Evolutionary conservation across 2,329 filamentous ascomycete genomes (phyloP).

Genomic region (Alternaria sp.): DNA sequence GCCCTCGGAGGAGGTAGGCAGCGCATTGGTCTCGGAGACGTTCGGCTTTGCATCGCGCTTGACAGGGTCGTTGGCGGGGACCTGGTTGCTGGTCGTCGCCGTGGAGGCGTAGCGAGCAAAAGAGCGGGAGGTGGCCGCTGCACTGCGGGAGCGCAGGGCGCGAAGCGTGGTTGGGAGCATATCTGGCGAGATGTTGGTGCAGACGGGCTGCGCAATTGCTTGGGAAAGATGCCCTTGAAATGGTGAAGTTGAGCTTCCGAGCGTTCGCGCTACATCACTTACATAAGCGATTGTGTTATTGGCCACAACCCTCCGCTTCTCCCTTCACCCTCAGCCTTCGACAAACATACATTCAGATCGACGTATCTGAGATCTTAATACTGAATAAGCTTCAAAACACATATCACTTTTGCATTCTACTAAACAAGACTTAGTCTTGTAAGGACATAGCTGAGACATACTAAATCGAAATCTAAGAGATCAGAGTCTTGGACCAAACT

Average conservation of each 20-base stretch:
- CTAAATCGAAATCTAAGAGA: background rate
- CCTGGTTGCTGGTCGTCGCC: slow-evolving; percentile 62
- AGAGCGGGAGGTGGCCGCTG: slow-evolving; percentile 32
- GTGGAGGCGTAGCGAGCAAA: slow-evolving; percentile 38
- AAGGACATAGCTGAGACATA: background rate
- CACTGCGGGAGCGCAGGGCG: slow-evolving; percentile 39
- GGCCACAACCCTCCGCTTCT: background rate
- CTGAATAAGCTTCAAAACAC: background rate
- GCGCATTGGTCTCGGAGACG: slow-evolving; percentile 69
- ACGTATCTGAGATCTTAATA: background rate
- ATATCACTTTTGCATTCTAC: background rate
- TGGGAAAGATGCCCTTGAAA: slow-evolving; percentile 4
- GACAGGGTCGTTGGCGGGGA: slow-evolving; percentile 72
- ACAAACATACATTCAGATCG: background rate
- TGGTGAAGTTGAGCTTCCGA: slow-evolving; percentile 28
- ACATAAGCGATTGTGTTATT: slow-evolving; percentile 22
- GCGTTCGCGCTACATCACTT: slow-evolving; percentile 19
- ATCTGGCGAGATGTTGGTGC: slow-evolving; percentile 21
- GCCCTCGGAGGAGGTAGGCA: slow-evolving; percentile 61
- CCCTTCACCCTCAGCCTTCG: background rate
- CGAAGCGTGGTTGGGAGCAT: slow-evolving; percentile 44
- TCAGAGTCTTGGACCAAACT: background rate
- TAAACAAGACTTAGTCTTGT: background rate
- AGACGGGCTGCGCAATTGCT: slow-evolving; percentile 33
- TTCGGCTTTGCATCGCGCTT: slow-evolving; percentile 57